Evolutionary conservation across 129 eudicot genomes (phyloP), one percentile per base, ranked within the genome.

Genomic region (Scalesia atractyloides): DNA sequence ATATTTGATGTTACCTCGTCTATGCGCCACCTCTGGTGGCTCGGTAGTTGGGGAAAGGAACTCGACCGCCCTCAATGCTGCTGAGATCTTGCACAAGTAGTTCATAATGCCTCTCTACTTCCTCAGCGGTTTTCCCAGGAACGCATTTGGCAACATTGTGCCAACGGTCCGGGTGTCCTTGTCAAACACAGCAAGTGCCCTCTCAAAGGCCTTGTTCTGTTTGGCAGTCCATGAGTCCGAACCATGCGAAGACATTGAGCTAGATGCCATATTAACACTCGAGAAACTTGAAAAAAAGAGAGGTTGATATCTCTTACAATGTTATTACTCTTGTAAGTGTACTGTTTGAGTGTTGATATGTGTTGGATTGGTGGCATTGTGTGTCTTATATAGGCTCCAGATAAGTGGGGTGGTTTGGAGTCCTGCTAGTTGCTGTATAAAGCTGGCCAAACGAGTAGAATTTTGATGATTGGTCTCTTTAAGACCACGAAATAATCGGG

Each of bases 141-240:
- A 88, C 84, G 3, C 84, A 82, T 69, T 53, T 79, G 51, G 96
- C 96, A 19, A 88, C 83, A 46, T 88, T 88, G 75, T 74, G 75
- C 96, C 96, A 88, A 6, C 96, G 91, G 84, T 85, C 96, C 0
- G 96, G 3, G 88, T 81, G 81, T 88, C 89, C 65, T 74, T 86
- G 82, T 86, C 96, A 47, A 68, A 86, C 80, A 85, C 85, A 14
- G 91, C 91, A 60, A 88, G 68, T 18, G 96, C 96, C 80, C 36
- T 79, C 64, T 88, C 96, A 33, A 88, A 88, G 47, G 82, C 88
- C 78, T 88, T 88, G 89, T 88, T 86, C 73, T 88, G 85, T 70
- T 81, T 69, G n/a, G 82, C 80, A 8, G 91, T 85, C 96, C 96
- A 88, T 6, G 89, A 66, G 9, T 72, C 82, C 0, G 84, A 79